phyloP scores from a whole-genome alignment of 805 yeast species.

The Saturnispora quitensis region DNA sequence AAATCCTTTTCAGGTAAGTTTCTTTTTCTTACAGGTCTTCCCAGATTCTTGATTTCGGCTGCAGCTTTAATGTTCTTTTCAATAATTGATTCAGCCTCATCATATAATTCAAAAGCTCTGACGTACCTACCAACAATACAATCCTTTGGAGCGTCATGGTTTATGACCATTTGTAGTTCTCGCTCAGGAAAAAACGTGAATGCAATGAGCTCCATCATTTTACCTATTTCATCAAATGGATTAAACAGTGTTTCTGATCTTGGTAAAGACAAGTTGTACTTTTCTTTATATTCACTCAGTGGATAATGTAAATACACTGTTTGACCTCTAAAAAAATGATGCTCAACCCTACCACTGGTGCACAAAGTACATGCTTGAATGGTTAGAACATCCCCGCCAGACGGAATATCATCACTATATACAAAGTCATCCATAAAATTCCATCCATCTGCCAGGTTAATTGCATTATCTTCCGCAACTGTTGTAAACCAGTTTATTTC shows the following conservation, averaged over 20 bases:
- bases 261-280: conserved; percentile 39
- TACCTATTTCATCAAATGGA: conserved; percentile 55
- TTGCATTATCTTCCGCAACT: conserved; percentile 11
- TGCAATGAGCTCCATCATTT: conserved; percentile 36
- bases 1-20: not conserved
- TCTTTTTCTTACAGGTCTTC: not conserved
- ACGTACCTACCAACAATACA: conserved; percentile 34
- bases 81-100: conserved; percentile 24
- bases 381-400: not conserved
- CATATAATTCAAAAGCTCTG: conserved; percentile 24
- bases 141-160: conserved; percentile 27
- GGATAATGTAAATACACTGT: conserved; percentile 26
- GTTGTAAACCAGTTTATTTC: conserved; percentile 18
- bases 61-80: conserved; percentile 1
- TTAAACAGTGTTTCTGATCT: conserved; percentile 47
- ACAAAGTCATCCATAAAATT: conserved; percentile 17
- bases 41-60: not conserved
- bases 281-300: conserved; percentile 41
- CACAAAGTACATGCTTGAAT: conserved; percentile 4
- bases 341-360: conserved; percentile 16
- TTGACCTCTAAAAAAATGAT: conserved; percentile 20
- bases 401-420: conserved; percentile 12
- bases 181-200: conserved; percentile 32
- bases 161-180: conserved; percentile 25
- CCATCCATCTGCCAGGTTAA: conserved; percentile 10